Evolutionary conservation across 192 early-diverging fungal genomes (phyloP).

Genomic region (Umbelopsis ramanniana): DNA sequence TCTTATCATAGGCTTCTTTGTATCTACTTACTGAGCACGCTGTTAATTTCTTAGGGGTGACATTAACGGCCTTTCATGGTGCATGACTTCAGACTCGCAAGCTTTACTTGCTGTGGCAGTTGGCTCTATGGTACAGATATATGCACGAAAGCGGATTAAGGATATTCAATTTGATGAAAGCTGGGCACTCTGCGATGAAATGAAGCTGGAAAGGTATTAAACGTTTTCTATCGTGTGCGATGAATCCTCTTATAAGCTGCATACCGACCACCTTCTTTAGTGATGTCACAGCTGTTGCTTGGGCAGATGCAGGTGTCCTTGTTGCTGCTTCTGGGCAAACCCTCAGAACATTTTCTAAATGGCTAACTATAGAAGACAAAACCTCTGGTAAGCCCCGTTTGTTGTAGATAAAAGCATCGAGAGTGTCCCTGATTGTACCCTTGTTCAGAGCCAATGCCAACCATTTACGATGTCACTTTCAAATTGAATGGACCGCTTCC

Average conservation of each 20-base stretch:
- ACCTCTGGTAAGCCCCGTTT: conserved; percentile 33
- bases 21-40: not conserved
- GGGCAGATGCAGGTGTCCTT: conserved; percentile 63
- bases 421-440: conserved; percentile 23
- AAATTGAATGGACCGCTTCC: conserved; percentile 66
- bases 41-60: conserved; percentile 41
- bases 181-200: conserved; percentile 61
- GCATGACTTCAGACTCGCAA: conserved; percentile 74
- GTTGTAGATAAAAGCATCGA: not conserved
- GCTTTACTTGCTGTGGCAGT: conserved; percentile 71
- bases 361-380: conserved; percentile 59
- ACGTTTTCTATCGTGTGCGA: no score
- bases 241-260: no score
- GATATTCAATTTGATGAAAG: conserved; percentile 33
- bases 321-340: conserved; percentile 58
- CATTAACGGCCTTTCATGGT: conserved; percentile 72
- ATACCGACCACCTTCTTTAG: not conserved
- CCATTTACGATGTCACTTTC: conserved; percentile 55
- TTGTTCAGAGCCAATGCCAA: conserved; percentile 44
- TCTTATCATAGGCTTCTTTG: no score
- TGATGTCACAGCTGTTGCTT: conserved; percentile 42
- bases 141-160: conserved; percentile 58
- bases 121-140: conserved; percentile 58
- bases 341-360: conserved; percentile 65
- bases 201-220: conserved; percentile 53